phyloP scores from a whole-genome alignment of 352 stramenopile species.

The Phytophthora quininea region DNA sequence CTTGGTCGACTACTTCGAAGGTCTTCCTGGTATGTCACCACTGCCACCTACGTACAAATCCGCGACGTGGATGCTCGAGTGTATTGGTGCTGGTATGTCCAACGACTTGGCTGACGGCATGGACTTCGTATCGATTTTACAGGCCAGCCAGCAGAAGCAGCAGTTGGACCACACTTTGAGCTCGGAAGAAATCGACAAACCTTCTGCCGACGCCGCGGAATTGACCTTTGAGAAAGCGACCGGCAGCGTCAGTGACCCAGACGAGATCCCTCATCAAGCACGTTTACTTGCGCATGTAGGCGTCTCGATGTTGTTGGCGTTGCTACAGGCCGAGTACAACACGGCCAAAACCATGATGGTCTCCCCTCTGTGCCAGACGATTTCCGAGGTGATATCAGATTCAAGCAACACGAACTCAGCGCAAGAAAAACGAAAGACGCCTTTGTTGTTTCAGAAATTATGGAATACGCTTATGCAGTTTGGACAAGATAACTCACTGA shows the following conservation, averaged over 20 bases:
- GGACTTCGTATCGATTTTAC: slow-evolving; percentile 38
- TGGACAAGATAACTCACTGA: no score
- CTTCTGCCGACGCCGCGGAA: slow-evolving; percentile 18
- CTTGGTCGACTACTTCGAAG: slow-evolving; percentile 13
- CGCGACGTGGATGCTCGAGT: slow-evolving; percentile 30
- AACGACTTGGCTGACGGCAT: slow-evolving; percentile 1
- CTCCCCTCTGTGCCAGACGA: no score
- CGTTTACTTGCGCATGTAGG: slow-evolving; percentile 50
- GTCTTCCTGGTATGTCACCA: slow-evolving; percentile 20
- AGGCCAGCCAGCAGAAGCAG: slow-evolving; percentile 18
- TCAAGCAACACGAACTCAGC: no score
- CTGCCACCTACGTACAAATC: slow-evolving; percentile 76
- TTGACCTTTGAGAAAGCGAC: slow-evolving; percentile 29
- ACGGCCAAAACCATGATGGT: slow-evolving; percentile 5
- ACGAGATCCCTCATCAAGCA: not conserved
- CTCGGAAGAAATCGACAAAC: slow-evolving; percentile 17
- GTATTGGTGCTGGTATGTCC: slow-evolving; percentile 2
- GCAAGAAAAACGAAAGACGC: no score
- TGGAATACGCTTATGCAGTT: no score
- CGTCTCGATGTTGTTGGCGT: slow-evolving; percentile 71
- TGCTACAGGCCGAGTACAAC: slow-evolving; percentile 59
- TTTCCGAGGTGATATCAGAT: no score
- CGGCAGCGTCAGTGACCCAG: not conserved
- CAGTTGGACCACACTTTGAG: slow-evolving; percentile 26
- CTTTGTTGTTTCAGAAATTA: no score